Conservation (phyloP, 768 basidiomycete species). For the Serpula lacrymans region DNA sequence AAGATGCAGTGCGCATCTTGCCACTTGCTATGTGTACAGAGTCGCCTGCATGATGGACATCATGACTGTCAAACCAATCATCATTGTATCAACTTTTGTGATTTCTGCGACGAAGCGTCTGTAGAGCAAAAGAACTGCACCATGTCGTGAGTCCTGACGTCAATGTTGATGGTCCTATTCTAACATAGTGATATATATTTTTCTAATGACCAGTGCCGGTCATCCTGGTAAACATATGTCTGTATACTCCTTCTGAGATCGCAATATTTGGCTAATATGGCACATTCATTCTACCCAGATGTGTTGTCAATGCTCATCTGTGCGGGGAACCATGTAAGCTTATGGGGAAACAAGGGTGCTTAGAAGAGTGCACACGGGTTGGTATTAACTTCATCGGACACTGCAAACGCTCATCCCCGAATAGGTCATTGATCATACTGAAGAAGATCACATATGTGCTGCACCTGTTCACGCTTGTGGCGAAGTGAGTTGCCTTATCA, state of each 20-base stretch:
- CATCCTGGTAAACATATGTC: conserved; percentile 56
- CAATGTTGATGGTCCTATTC: not conserved
- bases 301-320: conserved; percentile 45
- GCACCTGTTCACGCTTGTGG: conserved; percentile 55
- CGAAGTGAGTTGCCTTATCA: conserved; percentile 31
- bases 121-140: conserved; percentile 36
- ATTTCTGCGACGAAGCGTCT: conserved; percentile 36
- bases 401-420: not conserved
- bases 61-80: conserved; percentile 55
- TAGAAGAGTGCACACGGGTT: conserved; percentile 51
- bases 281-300: conserved; percentile 33
- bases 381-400: not conserved
- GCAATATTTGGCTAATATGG: not conserved
- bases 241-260: conserved; percentile 12
- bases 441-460: conserved; percentile 50
- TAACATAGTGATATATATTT: conserved; percentile 1
- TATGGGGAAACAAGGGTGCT: conserved; percentile 46
- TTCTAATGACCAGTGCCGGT: conserved; percentile 48
- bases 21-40: conserved; percentile 45
- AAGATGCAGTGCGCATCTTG: conserved; percentile 44
- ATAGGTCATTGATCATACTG: conserved; percentile 46
- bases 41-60: conserved; percentile 39
- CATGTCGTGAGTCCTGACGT: conserved; percentile 37
- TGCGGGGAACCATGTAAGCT: conserved; percentile 53
- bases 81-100: conserved; percentile 40